Base-by-base conservation (phyloP, 2,329 filamentous ascomycete species). In the Lachnellula hyalina region DNA sequence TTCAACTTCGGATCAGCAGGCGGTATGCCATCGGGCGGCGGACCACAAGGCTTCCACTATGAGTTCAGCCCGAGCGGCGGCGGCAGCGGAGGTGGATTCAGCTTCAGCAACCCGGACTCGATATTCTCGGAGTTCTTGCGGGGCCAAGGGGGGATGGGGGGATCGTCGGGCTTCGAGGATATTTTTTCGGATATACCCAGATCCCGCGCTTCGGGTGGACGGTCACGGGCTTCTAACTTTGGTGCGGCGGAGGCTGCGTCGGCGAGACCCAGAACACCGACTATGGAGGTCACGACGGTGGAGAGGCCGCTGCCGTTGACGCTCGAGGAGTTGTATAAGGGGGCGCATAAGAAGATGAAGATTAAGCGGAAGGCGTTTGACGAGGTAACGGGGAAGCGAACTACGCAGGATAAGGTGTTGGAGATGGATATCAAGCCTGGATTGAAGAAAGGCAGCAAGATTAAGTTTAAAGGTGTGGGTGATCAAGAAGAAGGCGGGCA, bases 291-390 rank as follows among this genome's bases (percentile, higher is more conserved):
- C 17, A 91, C 91, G 0, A 92, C 95, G 0, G 86, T 97, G 11
- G 93, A 97, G 74, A 87, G 89, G 67, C 84, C 88, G 46, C 72
- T 99, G 59, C 83, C 86, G 2, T 76, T 99, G 21, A 84, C 87
- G 2, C 75, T 99, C 35, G 94, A 99, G 72, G 94, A 99, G 67
- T 74, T 97, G 58, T 97, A 84, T 75, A 85, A 81, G 25, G 94
- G 94, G 41, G 84, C 85, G 36, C 90, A 87, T 48, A 99, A 99
- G 82, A 96, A 96, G 80, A 90, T 99, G 81, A 96, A 94, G 76
- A 96, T 97, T 61, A 96, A 96, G 78, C 84, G 93, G 67, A 97
- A 97, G 83, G 91, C 87, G 17, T 97, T 90, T 70, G 94, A 99
- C 71, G 78, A 76, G 40, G 74, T 85, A 19, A 85, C 80, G 0